Evolutionary conservation across 2,329 filamentous ascomycete species (phyloP).

Genomic region (Penicillium glabrum): DNA sequence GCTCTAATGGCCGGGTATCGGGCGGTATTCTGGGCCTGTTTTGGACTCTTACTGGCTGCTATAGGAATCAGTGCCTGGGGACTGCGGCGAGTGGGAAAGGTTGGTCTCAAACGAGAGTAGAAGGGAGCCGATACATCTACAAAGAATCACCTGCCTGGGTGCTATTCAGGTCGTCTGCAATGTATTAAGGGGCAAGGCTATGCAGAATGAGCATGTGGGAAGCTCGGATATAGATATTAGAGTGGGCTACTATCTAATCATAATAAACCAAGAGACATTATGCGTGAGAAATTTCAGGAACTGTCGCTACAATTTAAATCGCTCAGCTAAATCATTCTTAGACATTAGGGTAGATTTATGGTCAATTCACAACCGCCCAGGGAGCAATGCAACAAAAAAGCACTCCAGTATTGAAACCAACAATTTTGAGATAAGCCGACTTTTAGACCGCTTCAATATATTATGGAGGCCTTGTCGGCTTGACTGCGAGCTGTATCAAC

Average conservation of each 20-base stretch:
- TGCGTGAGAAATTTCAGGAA: too few species aligned
- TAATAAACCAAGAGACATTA: too few species aligned
- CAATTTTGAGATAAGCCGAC: background rate
- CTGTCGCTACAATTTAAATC: background rate
- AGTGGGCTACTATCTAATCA: too few species aligned
- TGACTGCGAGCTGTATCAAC: slow-evolving; percentile 22
- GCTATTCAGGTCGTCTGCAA: too few species aligned
- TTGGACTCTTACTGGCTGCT: slow-evolving; percentile 46
- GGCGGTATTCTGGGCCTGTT: slow-evolving; percentile 56
- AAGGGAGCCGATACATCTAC: background rate
- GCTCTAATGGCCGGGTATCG: slow-evolving; percentile 54
- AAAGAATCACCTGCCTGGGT: too few species aligned
- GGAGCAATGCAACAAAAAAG: background rate
- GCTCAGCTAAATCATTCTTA: background rate
- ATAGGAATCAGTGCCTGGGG: slow-evolving; percentile 44
- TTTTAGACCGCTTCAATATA: slow-evolving; percentile 2
- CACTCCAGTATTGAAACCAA: slow-evolving; percentile 2
- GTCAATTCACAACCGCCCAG: background rate
- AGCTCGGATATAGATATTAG: too few species aligned
- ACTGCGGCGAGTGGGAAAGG: slow-evolving; percentile 48
- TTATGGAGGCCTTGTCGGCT: slow-evolving; percentile 21
- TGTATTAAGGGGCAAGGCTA: too few species aligned
- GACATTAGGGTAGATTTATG: background rate
- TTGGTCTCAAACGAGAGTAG: slow-evolving; percentile 49
- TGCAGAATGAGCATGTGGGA: too few species aligned